Percentiles rank a stretch among this genome's conserved stretches.
phyloP scores from a whole-genome alignment of 768 basidiomycete species.

The Fomitopsis serialis region DNA sequence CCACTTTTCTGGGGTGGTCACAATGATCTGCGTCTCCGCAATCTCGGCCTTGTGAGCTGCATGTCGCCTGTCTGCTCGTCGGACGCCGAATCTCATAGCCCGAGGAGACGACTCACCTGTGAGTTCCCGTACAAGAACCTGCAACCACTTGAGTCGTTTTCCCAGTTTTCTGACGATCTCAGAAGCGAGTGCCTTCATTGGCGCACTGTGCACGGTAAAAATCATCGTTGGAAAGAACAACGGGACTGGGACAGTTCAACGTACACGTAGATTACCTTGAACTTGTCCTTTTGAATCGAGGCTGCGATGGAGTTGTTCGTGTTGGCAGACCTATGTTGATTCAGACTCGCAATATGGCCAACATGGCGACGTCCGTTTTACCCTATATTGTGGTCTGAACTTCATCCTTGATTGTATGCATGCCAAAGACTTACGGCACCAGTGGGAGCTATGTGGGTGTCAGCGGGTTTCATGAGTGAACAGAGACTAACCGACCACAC shows the following conservation, averaged over 20 bases:
- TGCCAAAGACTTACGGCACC: conserved; percentile 69
- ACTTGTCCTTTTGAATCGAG: conserved; percentile 62
- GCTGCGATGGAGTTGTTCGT: conserved; percentile 31
- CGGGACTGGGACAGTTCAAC: conserved; percentile 14
- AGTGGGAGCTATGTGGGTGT: conserved; percentile 71
- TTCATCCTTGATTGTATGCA: not conserved
- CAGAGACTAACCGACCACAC: conserved; percentile 52
- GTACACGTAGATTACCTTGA: conserved; percentile 97
- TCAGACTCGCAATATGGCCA: conserved; percentile 87
- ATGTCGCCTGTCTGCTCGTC: conserved; percentile 60
- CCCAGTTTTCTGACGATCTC: conserved; percentile 92
- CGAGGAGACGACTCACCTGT: conserved; percentile 50
- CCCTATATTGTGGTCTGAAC: conserved; percentile 46
- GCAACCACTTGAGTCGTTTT: conserved; percentile 87
- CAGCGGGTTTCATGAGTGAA: not conserved
- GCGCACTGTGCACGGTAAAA: conserved; percentile 53
- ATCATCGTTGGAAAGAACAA: not conserved
- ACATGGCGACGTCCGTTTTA: conserved; percentile 98
- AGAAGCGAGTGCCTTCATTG: conserved; percentile 96
- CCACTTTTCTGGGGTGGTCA: conserved; percentile 99
- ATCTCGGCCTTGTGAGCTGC: conserved; percentile 96
- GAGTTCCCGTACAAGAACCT: conserved; percentile 81
- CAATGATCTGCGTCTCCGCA: conserved; percentile 92
- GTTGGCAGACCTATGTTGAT: conserved; percentile 50
- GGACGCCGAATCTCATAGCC: not conserved